Percentiles rank a stretch among this genome's conserved stretches.
Conservation (phyloP, 768 basidiomycete genomes). For the Leccinum barrowsii region DNA sequence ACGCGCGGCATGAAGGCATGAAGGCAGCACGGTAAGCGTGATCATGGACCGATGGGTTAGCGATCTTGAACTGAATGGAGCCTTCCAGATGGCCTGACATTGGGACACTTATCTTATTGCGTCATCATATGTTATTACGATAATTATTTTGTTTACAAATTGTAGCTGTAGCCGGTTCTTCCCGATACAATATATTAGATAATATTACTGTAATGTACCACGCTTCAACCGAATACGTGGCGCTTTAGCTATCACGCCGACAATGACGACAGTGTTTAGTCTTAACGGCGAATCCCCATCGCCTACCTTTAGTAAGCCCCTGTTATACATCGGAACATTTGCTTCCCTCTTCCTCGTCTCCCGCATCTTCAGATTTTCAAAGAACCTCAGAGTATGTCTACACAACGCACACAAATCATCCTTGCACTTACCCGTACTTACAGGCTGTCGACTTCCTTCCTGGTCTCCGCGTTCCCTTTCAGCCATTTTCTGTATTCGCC, state of each 20-base stretch:
- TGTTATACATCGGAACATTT: not conserved
- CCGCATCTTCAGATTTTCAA: constrained; percentile 10
- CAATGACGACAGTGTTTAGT: not conserved
- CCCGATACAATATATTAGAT: not conserved
- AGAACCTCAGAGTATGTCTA: constrained; percentile 15
- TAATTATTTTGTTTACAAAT: not conserved
- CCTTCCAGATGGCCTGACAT: not conserved
- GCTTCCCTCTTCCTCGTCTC: constrained; percentile 9
- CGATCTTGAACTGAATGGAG: not conserved
- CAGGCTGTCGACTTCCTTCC: constrained; percentile 18
- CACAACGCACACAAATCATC: not conserved
- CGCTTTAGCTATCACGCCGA: no score
- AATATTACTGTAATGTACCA: not conserved
- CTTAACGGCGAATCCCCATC: not conserved
- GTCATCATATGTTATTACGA: not conserved
- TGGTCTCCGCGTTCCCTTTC: constrained; percentile 20
- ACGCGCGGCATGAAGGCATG: not conserved
- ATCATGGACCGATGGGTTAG: not conserved
- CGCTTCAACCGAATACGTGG: no score
- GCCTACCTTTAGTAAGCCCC: not conserved
- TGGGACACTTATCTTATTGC: not conserved
- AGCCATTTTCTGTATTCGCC: constrained; percentile 7
- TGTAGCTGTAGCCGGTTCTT: not conserved
- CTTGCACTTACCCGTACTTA: not conserved
- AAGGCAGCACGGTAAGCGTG: not conserved